Evolutionary conservation across 208 protist species (phyloP), one percentile per base, ranked within the genome.

Genomic region (Crithidia expoeki): DNA sequence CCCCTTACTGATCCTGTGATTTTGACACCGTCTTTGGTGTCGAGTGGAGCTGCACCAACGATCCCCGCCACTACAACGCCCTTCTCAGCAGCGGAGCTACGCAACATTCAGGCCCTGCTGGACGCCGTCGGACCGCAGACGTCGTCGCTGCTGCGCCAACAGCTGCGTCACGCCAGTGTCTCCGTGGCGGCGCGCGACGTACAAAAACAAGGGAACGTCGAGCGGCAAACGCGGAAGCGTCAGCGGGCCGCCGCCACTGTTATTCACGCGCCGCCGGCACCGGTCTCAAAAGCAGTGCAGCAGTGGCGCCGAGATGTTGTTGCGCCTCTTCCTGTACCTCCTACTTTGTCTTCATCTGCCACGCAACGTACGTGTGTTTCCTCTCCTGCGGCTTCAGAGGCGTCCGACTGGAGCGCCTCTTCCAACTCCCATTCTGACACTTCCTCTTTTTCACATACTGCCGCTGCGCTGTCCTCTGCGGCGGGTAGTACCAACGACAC

Each of bases 51-150:
- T n/a, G n/a, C n/a, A n/a, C n/a, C 27, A 25, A 4, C 64, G 17
- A 23, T 30, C 0, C 50, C 21, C 11, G 16, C 40, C 0, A 19
- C 47, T n/a, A n/a, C n/a, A 10, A 16, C 30, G 19, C 62, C 85
- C 2, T 85, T 85, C 52, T 79, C 67, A 40, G 50, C 76, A 4
- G 40, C 61, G 17, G 84, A 92, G 72, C 47, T 90, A 79, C 74
- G 71, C 11, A 88, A 84, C 56, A 84, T 94, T 36, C 76, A 80
- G 30, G 28, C 52, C 30, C 72, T 94, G 56, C 72, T 94, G 5
- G 36, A 55, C 2, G 84, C 82, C 0, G 79, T 94, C 14, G 74
- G 68, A 17, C 63, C 56, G 4, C 33, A 63, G 0, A 88, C 83
- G 23, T 81, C 82, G 16, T 33, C 72, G 1, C 77, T 64, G 21